Conservation (phyloP, 306 rosid species). For the Quercus aquifolioides region DNA sequence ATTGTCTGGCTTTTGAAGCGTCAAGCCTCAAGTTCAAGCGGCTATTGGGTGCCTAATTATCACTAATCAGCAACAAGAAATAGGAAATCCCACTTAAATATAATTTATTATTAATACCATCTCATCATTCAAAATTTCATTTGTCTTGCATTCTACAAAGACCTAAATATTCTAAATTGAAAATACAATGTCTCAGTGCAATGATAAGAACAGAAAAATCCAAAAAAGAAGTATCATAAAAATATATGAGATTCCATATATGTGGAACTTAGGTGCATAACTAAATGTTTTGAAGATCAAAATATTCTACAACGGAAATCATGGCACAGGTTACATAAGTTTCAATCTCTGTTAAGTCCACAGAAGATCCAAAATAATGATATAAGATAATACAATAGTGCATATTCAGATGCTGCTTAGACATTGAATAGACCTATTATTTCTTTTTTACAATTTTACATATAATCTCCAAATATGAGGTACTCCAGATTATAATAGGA, state of each 20-base stretch:
- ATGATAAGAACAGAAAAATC: not conserved
- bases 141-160: not conserved
- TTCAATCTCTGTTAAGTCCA: not conserved
- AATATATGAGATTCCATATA: not conserved
- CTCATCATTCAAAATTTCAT: not conserved
- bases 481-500: too few species aligned
- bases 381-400: too few species aligned
- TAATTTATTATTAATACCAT: not conserved
- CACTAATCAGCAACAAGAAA: too few species aligned
- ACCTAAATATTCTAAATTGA: not conserved
- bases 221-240: too few species aligned
- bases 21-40: not conserved
- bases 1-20: not conserved
- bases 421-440: not conserved
- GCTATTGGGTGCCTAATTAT: not conserved
- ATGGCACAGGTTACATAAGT: not conserved
- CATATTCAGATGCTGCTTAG: too few species aligned
- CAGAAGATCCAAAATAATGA: too few species aligned
- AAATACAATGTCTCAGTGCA: not conserved
- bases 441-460: not conserved
- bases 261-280: not conserved
- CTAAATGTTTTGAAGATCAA: not conserved
- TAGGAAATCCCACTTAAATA: not conserved
- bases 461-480: too few species aligned
- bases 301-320: not conserved